phyloP scores from a whole-genome alignment of 495 filamentous ascomycete species.

The Penicillium paxilli region DNA sequence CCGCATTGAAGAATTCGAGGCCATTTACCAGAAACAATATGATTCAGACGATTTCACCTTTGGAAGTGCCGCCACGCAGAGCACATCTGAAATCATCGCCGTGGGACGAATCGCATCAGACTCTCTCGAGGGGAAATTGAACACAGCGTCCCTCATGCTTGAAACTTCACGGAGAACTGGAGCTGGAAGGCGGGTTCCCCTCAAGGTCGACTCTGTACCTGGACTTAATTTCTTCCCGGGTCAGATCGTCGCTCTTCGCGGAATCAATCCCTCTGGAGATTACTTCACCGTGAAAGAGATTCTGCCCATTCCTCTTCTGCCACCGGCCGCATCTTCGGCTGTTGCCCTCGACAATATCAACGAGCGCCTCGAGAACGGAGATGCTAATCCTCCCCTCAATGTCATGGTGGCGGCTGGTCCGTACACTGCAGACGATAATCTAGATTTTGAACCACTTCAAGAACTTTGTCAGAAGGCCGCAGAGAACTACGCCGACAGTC shows the following conservation, averaged over 20 bases:
- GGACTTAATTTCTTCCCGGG: slow-evolving; percentile 90
- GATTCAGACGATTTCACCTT: slow-evolving; percentile 78
- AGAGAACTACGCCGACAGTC: slow-evolving; percentile 71
- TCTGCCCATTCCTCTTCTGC: slow-evolving; percentile 70
- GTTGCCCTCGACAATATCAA: slow-evolving; percentile 62
- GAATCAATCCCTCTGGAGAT: slow-evolving; percentile 82
- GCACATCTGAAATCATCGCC: slow-evolving; percentile 82
- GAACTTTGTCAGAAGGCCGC: slow-evolving; percentile 76
- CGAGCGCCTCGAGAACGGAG: slow-evolving; percentile 58
- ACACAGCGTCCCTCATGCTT: slow-evolving; percentile 76
- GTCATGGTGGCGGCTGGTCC: slow-evolving; percentile 80
- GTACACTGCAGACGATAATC: slow-evolving; percentile 87
- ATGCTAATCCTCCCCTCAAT: slow-evolving; percentile 64
- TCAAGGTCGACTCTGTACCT: slow-evolving; percentile 68
- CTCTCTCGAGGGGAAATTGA: slow-evolving; percentile 77
- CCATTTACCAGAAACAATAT: slow-evolving; percentile 70
- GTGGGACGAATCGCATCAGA: slow-evolving; percentile 92
- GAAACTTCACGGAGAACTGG: slow-evolving; percentile 87
- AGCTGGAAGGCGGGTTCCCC: slow-evolving; percentile 73
- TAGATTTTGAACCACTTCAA: slow-evolving; percentile 82
- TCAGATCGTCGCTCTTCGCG: slow-evolving; percentile 84
- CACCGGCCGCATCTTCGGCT: slow-evolving; percentile 63
- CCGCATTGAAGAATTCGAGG: slow-evolving; percentile 84
- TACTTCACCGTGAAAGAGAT: slow-evolving; percentile 80
- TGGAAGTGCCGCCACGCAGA: slow-evolving; percentile 80